Base-by-base conservation (phyloP, 306 rosid genomes). In the Canavalia gladiata region DNA sequence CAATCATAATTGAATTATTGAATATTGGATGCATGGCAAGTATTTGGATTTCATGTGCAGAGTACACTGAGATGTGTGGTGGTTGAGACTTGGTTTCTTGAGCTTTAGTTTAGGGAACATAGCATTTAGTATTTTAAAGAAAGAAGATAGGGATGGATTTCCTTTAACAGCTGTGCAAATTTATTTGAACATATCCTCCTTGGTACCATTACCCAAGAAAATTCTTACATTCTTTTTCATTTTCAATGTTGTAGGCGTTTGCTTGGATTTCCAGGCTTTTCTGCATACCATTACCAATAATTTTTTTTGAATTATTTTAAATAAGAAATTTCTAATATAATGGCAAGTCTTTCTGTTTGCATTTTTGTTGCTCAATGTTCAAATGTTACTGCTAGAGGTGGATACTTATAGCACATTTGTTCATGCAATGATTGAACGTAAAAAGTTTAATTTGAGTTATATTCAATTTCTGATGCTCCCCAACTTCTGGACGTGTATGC, bases 401-500 rank as follows among this genome's bases (percentile, higher is more conserved):
- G 66, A 67, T 72, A 51, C 45, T 11, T 75, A 42, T 13, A 46
- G 70, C 67, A 6, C 30, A 10, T 34, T 41, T 85, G 10, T 56
- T 55, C 18, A n/a, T 46, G 73, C 39, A 6, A n/a, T 13, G 33
- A 41, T 49, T 70, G 64, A 41, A 68, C 31, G 29, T 59, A 13
- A 18, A 60, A 60, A 7, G 28, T 76, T 29, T 12, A 47, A 31
- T 54, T 78, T 65, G 34, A 68, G 11, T 28, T 49, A 33, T 78
- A 37, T 71, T 50, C 60, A 37, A 46, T 78, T 50, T 79, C 72
- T 82, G 66, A 84, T 57, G 9, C 74, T 49, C 84, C 60, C 52
- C 42, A 52, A 69, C 33, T 73, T 87, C 42, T 87, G 74, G 46
- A 70, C 84, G 67, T 72, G 42, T 82, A 83, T 88, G 50, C 93